Conservation (phyloP, 495 filamentous ascomycete genomes). For the Aspergillus campestris region DNA sequence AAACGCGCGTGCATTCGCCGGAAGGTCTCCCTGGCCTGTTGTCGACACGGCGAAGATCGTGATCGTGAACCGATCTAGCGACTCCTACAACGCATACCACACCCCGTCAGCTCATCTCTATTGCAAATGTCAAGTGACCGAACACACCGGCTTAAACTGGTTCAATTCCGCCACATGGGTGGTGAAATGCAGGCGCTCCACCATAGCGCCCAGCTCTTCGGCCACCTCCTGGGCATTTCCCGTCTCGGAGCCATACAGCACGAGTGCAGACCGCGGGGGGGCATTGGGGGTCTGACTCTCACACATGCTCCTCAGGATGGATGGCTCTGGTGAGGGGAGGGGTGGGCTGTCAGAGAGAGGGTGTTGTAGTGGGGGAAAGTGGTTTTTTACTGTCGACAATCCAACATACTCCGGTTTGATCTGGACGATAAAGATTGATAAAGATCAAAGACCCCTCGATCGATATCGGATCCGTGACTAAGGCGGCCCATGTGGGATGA, state of each 20-base stretch:
- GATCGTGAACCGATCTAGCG: conserved; percentile 46
- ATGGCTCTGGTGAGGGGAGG: too few species aligned
- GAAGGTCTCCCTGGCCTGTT: conserved; percentile 90
- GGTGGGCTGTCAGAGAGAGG: too few species aligned
- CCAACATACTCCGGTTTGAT: too few species aligned
- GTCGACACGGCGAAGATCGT: conserved; percentile 80
- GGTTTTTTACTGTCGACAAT: too few species aligned
- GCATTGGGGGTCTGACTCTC: conserved; percentile 9
- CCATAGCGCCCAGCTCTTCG: conserved; percentile 64
- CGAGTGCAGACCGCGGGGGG: conserved; percentile 50
- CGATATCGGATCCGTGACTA: too few species aligned
- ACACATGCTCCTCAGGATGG: conserved; percentile 14
- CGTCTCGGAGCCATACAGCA: conserved; percentile 92
- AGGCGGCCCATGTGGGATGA: too few species aligned
- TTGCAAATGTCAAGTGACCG: background rate
- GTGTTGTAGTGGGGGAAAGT: too few species aligned
- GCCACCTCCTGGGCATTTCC: conserved; percentile 88
- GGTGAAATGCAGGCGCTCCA: conserved; percentile 67
- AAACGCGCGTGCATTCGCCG: conserved; percentile 66
- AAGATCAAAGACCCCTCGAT: too few species aligned
- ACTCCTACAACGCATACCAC: conserved; percentile 22
- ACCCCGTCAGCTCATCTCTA: background rate
- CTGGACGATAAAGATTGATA: too few species aligned
- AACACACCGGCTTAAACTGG: conserved; percentile 60
- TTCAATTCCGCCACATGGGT: conserved; percentile 71